Evolutionary conservation across 352 stramenopile species (phyloP).

Genomic region (Pythium sp.): DNA sequence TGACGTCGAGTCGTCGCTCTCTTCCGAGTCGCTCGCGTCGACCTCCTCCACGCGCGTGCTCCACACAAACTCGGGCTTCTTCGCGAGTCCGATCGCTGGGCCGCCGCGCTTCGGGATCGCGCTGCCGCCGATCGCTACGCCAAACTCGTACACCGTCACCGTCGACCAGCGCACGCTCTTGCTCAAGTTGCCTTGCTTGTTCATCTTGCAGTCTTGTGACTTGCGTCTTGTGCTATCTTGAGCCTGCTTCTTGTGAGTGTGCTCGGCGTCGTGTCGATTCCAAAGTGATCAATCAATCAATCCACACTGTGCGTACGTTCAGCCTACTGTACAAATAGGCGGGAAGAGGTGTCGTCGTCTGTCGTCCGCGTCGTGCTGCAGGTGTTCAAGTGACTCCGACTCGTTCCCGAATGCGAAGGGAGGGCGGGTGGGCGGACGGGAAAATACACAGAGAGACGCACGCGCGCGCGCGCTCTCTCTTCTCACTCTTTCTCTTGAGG

Average conservation of each 20-base stretch:
- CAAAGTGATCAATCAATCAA: conserved; percentile 6
- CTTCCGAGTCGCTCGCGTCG: conserved; percentile 16
- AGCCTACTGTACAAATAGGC: neutral
- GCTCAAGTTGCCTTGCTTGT: conserved; percentile 1
- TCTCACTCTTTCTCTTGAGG: conserved; percentile 2
- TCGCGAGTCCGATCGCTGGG: conserved; percentile 46
- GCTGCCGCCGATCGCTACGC: conserved; percentile 49
- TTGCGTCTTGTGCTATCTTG: neutral
- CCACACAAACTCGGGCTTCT: conserved; percentile 39
- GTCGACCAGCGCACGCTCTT: conserved; percentile 61
- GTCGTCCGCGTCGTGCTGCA: neutral
- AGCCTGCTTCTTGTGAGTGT: neutral
- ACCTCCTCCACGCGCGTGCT: conserved; percentile 43
- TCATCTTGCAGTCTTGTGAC: neutral
- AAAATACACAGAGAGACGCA: conserved; percentile 10
- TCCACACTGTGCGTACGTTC: neutral
- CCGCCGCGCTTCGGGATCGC: conserved; percentile 45
- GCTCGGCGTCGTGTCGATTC: neutral
- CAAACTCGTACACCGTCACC: conserved; percentile 67
- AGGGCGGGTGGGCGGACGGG: conserved; percentile 1
- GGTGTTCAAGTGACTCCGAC: neutral
- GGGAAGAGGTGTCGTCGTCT: neutral
- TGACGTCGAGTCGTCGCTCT: neutral
- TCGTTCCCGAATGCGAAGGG: conserved; percentile 2
- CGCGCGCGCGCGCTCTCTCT: neutral